phyloP scores from a whole-genome alignment of 805 yeast genomes.

The Blastobotrys attinorum region DNA sequence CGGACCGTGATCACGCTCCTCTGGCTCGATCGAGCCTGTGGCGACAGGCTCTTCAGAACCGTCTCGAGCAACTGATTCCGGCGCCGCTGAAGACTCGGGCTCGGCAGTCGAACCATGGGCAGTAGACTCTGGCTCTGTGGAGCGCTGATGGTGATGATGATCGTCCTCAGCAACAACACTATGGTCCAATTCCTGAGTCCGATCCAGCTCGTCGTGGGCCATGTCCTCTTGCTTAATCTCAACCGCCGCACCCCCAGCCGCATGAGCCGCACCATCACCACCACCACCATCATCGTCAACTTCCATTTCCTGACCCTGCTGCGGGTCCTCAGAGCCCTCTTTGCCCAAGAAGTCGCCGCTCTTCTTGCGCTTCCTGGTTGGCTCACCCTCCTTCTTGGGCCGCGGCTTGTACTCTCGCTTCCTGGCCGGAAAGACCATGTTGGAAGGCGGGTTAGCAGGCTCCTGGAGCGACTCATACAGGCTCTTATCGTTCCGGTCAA shows the following conservation, averaged over 20 bases:
- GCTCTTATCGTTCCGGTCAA: constrained; percentile 32
- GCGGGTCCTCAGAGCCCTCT: background rate
- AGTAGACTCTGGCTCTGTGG: no score
- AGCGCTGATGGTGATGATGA: no score
- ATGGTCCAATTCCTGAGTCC: no score
- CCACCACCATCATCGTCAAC: background rate
- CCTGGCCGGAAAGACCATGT: constrained; percentile 11
- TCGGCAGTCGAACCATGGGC: no score
- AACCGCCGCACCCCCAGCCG: no score
- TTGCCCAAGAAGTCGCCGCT: background rate
- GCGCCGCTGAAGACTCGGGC: no score
- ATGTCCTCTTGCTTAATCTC: no score
- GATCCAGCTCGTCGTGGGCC: no score
- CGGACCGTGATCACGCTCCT: background rate
- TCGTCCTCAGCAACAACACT: no score
- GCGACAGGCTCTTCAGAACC: background rate
- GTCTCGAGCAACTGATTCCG: no score
- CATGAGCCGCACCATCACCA: no score
- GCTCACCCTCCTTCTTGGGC: constrained; percentile 13
- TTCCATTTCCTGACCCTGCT: background rate
- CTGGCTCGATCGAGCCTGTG: background rate
- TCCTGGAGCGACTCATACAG: constrained; percentile 19
- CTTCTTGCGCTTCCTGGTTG: constrained; percentile 10
- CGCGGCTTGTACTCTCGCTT: constrained; percentile 17
- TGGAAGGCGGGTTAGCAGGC: constrained; percentile 16